phyloP scores from a whole-genome alignment of 345 rosid genomes.

The Rhodomyrtus tomentosa region DNA sequence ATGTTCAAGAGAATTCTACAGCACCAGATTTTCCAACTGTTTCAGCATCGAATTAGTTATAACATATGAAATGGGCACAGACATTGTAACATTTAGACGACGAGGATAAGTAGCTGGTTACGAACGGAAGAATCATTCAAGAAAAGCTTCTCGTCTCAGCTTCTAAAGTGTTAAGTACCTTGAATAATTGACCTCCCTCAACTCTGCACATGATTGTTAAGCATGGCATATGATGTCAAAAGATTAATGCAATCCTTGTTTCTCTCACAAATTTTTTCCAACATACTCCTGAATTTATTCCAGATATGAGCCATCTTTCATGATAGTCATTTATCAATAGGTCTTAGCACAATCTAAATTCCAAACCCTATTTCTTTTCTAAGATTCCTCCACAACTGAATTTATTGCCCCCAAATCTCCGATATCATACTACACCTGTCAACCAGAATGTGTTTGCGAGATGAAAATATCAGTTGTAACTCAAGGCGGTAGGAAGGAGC shows the following conservation, averaged over 20 bases:
- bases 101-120: not conserved
- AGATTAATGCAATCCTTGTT: not conserved
- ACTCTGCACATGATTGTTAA: not conserved
- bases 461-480: not conserved
- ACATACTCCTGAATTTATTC: not conserved
- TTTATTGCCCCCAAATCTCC: not conserved
- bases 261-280: not conserved
- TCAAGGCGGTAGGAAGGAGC: not conserved
- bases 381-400: not conserved
- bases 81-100: not conserved
- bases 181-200: not conserved
- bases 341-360: not conserved
- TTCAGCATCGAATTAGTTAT: not conserved
- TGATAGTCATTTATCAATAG: not conserved
- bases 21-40: not conserved
- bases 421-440: not conserved
- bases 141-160: not conserved
- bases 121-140: not conserved
- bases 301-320: not conserved
- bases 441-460: not conserved
- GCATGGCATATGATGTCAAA: not conserved
- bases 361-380: not conserved
- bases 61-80: not conserved
- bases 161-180: not conserved
- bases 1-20: not conserved